Evolutionary conservation across 2,329 filamentous ascomycete species (phyloP).

Genomic region (Davidsoniella virescens): DNA sequence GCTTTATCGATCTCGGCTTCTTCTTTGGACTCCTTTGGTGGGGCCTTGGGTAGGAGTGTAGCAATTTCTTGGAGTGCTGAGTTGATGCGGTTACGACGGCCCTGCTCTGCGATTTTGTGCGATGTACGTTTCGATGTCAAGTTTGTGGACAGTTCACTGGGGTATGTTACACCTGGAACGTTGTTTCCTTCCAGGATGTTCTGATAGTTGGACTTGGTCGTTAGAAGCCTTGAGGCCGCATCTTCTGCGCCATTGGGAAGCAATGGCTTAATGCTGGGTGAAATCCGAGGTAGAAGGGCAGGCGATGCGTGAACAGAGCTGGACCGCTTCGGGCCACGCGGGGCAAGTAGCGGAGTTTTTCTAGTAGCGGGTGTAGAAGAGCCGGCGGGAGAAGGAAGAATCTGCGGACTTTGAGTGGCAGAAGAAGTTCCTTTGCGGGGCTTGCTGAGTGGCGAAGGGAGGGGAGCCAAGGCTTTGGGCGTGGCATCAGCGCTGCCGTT

Average conservation of each 20-base stretch:
- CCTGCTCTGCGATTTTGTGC: slow-evolving; percentile 96
- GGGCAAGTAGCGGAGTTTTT: slow-evolving; percentile 39
- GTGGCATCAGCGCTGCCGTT: slow-evolving; percentile 14
- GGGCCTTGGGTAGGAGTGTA: slow-evolving; percentile 53
- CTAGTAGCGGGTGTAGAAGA: slow-evolving; percentile 25
- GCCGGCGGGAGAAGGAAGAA: slow-evolving; percentile 30
- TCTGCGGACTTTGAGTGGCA: slow-evolving; percentile 50
- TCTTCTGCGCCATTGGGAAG: slow-evolving; percentile 50
- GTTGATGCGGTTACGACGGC: slow-evolving; percentile 88
- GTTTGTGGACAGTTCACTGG: slow-evolving; percentile 79
- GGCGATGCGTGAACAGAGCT: slow-evolving; percentile 68
- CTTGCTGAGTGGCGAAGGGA: slow-evolving; percentile 32
- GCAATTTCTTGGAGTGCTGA: slow-evolving; percentile 85
- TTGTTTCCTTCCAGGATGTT: slow-evolving; percentile 89
- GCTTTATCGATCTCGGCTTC: slow-evolving; percentile 33
- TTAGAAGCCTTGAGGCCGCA: slow-evolving; percentile 56
- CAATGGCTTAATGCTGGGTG: slow-evolving; percentile 83
- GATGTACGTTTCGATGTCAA: slow-evolving; percentile 92
- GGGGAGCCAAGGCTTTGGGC: slow-evolving; percentile 28
- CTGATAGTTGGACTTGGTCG: slow-evolving; percentile 94
- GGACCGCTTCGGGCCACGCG: slow-evolving; percentile 52
- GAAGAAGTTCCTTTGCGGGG: slow-evolving; percentile 26
- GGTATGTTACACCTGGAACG: slow-evolving; percentile 78
- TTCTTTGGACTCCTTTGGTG: slow-evolving; percentile 26
- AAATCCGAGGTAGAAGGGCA: slow-evolving; percentile 74